phyloP scores from a whole-genome alignment of 2,329 filamentous ascomycete species.

The Pseudogymnoascus sp. region DNA sequence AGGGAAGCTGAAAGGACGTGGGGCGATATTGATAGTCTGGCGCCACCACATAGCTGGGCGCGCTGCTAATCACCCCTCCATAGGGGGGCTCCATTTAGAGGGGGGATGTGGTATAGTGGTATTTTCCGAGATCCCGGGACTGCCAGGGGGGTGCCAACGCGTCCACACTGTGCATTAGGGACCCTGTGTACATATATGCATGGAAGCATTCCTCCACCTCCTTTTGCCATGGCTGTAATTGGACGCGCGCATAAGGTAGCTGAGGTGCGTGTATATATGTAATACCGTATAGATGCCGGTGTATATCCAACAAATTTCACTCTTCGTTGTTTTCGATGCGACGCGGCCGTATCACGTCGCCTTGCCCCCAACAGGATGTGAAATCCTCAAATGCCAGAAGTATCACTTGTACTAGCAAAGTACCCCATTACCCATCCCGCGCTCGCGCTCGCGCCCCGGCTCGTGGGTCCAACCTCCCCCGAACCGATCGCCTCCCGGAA shows the following conservation, averaged over 20 bases:
- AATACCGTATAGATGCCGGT: neutral
- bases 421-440: constrained; percentile 5
- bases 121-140: neutral
- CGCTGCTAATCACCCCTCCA: neutral
- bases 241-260: neutral
- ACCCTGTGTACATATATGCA: constrained; percentile 7
- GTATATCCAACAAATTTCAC: neutral
- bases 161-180: constrained; percentile 1
- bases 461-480: constrained; percentile 4
- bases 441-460: constrained; percentile 5
- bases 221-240: neutral
- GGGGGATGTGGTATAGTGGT: neutral
- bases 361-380: neutral
- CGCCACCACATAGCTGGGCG: neutral
- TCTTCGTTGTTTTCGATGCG: neutral
- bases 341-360: neutral
- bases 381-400: neutral
- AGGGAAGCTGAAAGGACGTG: neutral
- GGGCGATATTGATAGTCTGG: neutral
- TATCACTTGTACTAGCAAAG: neutral
- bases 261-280: neutral
- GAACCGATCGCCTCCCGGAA: constrained; percentile 1
- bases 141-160: neutral
- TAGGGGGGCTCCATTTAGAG: neutral
- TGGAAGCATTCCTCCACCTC: neutral